A percentile compares a stretch with the other conserved stretches of the same genome.
These are phyloP conservation scores for Fragaria vesca DNA, from an alignment of 306 rosid genomes.

Conservation along the genomic window DNA sequence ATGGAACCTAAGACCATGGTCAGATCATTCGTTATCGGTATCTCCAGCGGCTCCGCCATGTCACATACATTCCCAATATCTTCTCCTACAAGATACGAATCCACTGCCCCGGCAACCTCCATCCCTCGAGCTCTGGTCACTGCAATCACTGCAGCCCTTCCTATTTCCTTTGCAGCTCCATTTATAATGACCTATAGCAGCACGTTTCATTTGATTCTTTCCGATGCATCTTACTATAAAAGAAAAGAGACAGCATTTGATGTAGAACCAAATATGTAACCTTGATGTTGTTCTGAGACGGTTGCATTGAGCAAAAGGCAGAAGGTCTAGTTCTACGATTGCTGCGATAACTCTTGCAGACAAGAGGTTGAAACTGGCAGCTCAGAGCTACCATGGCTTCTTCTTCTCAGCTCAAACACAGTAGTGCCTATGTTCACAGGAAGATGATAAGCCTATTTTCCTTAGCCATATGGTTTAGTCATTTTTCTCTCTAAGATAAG, in stretches of 20 bases:
- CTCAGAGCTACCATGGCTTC: conserved; percentile 67
- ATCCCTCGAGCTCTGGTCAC: conserved; percentile 71
- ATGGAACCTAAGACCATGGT: conserved; percentile 93
- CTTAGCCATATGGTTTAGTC: conserved; percentile 27
- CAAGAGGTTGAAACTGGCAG: conserved; percentile 46
- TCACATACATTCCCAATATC: conserved; percentile 67
- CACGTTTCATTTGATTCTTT: not conserved
- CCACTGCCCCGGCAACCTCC: conserved; percentile 65
- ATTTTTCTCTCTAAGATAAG: conserved; percentile 38
- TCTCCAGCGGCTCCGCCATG: conserved; percentile 86
- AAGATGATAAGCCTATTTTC: conserved; percentile 47
- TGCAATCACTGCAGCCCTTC: conserved; percentile 83
- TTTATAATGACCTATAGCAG: conserved; percentile 66
- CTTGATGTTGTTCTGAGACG: conserved; percentile 65
- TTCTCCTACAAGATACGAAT: conserved; percentile 46
- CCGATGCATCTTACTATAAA: not conserved
- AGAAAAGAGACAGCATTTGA: not conserved
- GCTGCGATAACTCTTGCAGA: conserved; percentile 28
- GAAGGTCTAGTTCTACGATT: conserved; percentile 34
- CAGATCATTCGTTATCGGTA: conserved; percentile 81
- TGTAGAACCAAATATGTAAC: conserved; percentile 29
- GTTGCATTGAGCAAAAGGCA: conserved; percentile 61
- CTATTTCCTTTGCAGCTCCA: conserved; percentile 95
- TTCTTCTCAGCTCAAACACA: not conserved
- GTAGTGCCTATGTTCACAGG: conserved; percentile 21